Conservation (phyloP, 169 alveolate species). For the Plasmodium inui region DNA sequence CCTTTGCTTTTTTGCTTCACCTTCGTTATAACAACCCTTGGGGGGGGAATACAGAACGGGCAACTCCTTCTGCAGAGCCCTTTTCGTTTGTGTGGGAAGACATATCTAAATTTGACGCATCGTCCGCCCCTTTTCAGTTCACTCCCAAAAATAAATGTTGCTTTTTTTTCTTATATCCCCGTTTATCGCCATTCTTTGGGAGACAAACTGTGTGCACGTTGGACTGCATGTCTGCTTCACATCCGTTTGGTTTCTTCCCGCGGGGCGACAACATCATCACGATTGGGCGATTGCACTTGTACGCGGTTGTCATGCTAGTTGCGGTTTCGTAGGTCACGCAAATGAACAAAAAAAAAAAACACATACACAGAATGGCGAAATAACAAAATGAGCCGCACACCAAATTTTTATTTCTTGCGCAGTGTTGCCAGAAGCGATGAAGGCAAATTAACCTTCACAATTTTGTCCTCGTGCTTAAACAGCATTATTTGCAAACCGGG, state of each 20-base stretch:
- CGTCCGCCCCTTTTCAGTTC: neutral
- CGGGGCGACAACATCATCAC: neutral
- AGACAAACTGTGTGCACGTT: neutral
- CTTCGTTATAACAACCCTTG: neutral
- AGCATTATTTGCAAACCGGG: constrained; percentile 62
- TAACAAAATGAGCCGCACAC: neutral
- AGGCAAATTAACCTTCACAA: constrained; percentile 61
- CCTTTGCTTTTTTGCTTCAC: neutral
- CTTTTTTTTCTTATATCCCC: neutral
- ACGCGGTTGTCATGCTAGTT: too few relatives aligned
- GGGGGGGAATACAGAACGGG: neutral
- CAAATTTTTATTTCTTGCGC: constrained; percentile 24
- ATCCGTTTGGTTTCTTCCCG: neutral
- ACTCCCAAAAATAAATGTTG: neutral
- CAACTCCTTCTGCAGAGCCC: neutral
- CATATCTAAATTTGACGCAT: neutral
- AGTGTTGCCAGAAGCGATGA: constrained; percentile 51
- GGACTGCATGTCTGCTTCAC: neutral
- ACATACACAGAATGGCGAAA: neutral
- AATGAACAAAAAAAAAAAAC: neutral
- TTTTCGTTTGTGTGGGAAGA: neutral
- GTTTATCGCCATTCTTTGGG: neutral
- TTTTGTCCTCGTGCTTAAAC: constrained; percentile 66
- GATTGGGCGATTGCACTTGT: neutral
- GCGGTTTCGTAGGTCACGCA: neutral